Percentiles rank a stretch among this genome's conserved stretches.
Evolutionary conservation across 164 flowering plant species (phyloP).

Genomic region (Tetrastigma voinierianum): DNA sequence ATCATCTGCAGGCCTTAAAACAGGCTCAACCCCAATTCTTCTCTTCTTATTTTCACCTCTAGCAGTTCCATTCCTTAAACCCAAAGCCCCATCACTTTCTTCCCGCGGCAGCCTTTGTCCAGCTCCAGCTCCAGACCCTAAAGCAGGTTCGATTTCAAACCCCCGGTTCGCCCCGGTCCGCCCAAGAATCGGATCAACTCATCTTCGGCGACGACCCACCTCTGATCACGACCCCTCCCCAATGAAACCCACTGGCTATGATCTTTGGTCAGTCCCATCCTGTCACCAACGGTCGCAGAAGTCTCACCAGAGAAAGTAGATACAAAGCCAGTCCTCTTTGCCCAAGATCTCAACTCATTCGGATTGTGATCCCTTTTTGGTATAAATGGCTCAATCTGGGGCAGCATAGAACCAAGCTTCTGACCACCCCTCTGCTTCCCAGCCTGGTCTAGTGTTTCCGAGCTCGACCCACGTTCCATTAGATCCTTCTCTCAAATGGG

Average conservation of each 20-base stretch:
- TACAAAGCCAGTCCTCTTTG: conserved; percentile 84
- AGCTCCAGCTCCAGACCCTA: conserved; percentile 21
- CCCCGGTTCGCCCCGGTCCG: conserved; percentile 38
- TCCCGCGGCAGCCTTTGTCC: conserved; percentile 18
- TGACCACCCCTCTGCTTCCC: conserved; percentile 24
- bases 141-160: conserved; percentile 50
- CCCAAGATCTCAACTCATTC: conserved; percentile 85
- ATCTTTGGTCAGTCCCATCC: conserved; percentile 15
- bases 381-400: conserved; percentile 67
- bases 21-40: conserved; percentile 32
- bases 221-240: conserved; percentile 39
- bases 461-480: conserved; percentile 74
- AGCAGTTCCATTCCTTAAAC: conserved; percentile 25
- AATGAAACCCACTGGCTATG: conserved; percentile 38
- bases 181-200: conserved; percentile 80
- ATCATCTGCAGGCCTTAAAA: conserved; percentile 24
- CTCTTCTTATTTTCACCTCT: conserved; percentile 36
- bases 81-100: conserved; percentile 24
- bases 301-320: conserved; percentile 65
- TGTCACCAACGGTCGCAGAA: conserved; percentile 27
- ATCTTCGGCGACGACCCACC: conserved; percentile 55
- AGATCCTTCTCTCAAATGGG: conserved; percentile 24
- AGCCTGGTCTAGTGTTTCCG: conserved; percentile 28
- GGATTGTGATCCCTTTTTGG: conserved; percentile 70
- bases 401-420: conserved; percentile 35